Base-by-base conservation (phyloP, 345 rosid genomes). In the Citrus cavaleriei region DNA sequence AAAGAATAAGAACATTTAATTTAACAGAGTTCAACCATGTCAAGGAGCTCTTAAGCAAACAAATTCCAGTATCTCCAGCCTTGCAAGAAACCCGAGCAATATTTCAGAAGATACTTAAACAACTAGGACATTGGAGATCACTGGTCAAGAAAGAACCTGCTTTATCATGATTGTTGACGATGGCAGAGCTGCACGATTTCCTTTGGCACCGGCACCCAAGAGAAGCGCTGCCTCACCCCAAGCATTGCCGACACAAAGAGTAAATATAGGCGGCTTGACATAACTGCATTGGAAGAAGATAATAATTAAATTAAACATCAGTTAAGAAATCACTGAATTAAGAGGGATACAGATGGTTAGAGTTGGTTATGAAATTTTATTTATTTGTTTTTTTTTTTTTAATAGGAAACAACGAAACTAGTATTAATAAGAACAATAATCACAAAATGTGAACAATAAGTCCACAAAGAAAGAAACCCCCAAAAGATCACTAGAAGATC, bases 221-320 rank as follows among this genome's bases (percentile, higher is more conserved):
- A 94, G 95, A 77, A 96, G 85, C 58, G 98, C 95, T 63, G 98
- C 99, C 89, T 96, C 99, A 71, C 98, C 99, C 99, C 98, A 94
- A 76, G 99, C 99, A 87, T 92, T 94, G 70, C 99, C 98, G 38
- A 94, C 94, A 79, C 98, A 96, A 0, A 96, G 94, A 72, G 99
- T 95, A 82, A 90, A 92, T 80, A 95, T 93, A n/a, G 97, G 99
- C 35, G 96, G 88, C 79, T 88, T 88, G 37, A 90, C 92, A 87
- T 87, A 87, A 80, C 99, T 94, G 88, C 73, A 84, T 76, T 59
- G 35, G 57, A 70, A 40, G 51, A 78, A 35, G 61, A 78, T 49
- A 57, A 79, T 24, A 76, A 46, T 35, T 75, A 66, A 22, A 59
- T 65, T 18, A 73, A 66, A 62, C 65, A 42, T 34, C 55, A 37